A percentile compares a stretch with the other conserved stretches of the same genome.
phyloP scores from a whole-genome alignment of 129 eudicot species.

The Artemisia tridentata region DNA sequence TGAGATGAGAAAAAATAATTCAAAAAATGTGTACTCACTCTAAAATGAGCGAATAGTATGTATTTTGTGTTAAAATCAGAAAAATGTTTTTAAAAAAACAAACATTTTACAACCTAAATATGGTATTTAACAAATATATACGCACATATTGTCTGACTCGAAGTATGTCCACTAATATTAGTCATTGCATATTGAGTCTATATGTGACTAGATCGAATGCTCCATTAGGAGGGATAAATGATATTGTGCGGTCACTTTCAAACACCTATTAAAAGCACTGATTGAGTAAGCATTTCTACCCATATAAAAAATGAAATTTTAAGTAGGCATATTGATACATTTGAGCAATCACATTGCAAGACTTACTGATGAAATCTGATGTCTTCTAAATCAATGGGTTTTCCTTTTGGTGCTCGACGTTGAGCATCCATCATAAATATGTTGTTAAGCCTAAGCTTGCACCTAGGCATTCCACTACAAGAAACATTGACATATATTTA shows the following conservation, averaged over 20 bases:
- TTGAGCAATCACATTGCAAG: too few relatives aligned
- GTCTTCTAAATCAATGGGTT: constrained; percentile 81
- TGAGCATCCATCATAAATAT: constrained; percentile 38
- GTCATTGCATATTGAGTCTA: constrained; percentile 39
- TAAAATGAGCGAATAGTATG: too few relatives aligned
- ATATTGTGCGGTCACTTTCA: constrained; percentile 87
- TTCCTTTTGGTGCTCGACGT: constrained; percentile 45
- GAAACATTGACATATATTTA: background rate
- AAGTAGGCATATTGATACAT: background rate
- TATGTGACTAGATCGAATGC: constrained; percentile 90
- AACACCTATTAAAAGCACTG: constrained; percentile 51
- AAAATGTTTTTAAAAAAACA: too few relatives aligned
- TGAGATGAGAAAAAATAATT: too few relatives aligned
- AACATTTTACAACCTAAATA: too few relatives aligned
- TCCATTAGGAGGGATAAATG: constrained; percentile 94
- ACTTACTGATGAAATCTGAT: constrained; percentile 91
- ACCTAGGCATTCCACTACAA: constrained; percentile 93
- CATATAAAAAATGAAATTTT: background rate
- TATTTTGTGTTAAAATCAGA: too few relatives aligned
- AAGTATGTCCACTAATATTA: too few relatives aligned
- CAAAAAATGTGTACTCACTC: too few relatives aligned
- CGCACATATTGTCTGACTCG: too few relatives aligned
- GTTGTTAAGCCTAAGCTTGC: constrained; percentile 88
- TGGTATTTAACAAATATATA: too few relatives aligned
- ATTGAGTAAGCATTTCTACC: too few relatives aligned